These are phyloP conservation scores for Bipolaris sorokiniana DNA, from an alignment of 2,329 filamentous ascomycete species.

Conservation along the genomic window DNA sequence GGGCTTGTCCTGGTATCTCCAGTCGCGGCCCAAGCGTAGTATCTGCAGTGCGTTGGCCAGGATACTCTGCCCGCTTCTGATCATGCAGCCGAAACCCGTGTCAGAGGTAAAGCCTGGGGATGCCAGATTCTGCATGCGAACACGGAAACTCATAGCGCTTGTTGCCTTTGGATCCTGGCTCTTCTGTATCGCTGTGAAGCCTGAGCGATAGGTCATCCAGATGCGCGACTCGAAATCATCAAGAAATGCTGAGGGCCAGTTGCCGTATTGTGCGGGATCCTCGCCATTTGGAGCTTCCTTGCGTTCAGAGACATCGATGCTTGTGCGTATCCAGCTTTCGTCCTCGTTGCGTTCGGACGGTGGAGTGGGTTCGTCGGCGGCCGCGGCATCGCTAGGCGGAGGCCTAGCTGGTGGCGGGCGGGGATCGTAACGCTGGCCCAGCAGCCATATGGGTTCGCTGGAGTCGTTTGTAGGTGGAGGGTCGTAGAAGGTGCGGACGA, in stretches of 20 bases:
- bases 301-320: slow-evolving; percentile 71
- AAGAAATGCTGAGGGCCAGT: slow-evolving; percentile 85
- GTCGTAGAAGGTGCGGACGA: slow-evolving; percentile 93
- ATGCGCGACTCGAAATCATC: slow-evolving; percentile 91
- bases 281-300: slow-evolving; percentile 57
- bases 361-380: slow-evolving; percentile 29
- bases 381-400: slow-evolving; percentile 23
- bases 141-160: slow-evolving; percentile 77
- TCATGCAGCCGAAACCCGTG: slow-evolving; percentile 99
- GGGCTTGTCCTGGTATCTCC: slow-evolving; percentile 69
- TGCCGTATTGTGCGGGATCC: slow-evolving; percentile 52
- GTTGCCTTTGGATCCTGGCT: slow-evolving; percentile 75
- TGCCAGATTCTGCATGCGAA: slow-evolving; percentile 84
- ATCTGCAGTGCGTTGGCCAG: slow-evolving; percentile 83
- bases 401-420: slow-evolving; percentile 34
- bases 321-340: slow-evolving; percentile 67
- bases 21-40: slow-evolving; percentile 80
- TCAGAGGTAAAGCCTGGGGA: slow-evolving; percentile 87
- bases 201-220: slow-evolving; percentile 96
- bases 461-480: slow-evolving; percentile 84
- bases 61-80: slow-evolving; percentile 90
- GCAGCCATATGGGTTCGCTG: slow-evolving; percentile 78
- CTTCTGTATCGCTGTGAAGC: slow-evolving; percentile 81
- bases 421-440: slow-evolving; percentile 66
- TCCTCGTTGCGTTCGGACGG: slow-evolving; percentile 41